Percentiles rank a stretch among this genome's conserved stretches.
phyloP scores from a whole-genome alignment of 2,329 filamentous ascomycete genomes.

The Hypoxylon sp. region DNA sequence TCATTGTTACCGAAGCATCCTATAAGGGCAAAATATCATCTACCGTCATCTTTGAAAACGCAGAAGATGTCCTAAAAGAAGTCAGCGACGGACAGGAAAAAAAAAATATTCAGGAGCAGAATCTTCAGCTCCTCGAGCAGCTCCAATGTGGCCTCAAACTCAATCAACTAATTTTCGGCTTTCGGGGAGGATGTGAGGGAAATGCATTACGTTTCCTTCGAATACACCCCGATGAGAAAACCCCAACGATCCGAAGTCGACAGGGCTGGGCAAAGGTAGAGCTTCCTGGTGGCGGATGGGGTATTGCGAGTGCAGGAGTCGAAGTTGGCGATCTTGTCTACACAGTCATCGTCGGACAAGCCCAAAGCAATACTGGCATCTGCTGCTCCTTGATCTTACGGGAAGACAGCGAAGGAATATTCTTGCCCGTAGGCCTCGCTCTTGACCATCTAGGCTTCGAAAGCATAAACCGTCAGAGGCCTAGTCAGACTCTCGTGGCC shows the following conservation, averaged over 20 bases:
- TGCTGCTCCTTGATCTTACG: neutral
- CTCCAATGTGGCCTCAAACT: neutral
- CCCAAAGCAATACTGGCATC: neutral
- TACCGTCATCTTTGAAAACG: neutral
- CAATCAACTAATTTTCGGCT: neutral
- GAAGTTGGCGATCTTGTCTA: neutral
- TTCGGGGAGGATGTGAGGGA: neutral
- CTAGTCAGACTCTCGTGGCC: neutral
- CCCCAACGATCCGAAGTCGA: neutral
- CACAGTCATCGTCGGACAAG: neutral
- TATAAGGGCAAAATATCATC: neutral
- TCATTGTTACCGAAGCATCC: neutral
- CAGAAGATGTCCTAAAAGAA: neutral
- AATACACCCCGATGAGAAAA: neutral
- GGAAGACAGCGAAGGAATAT: neutral
- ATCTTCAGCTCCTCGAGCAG: neutral
- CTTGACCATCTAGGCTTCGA: neutral
- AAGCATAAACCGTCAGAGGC: neutral
- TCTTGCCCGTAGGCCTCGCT: neutral
- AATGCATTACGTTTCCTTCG: neutral
- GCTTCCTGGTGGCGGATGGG: neutral
- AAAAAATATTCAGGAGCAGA: neutral
- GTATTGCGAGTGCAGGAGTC: neutral
- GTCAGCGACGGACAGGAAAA: neutral
- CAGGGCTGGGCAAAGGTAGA: neutral